Conservation (phyloP, 306 rosid species). For the Quercus dentata region DNA sequence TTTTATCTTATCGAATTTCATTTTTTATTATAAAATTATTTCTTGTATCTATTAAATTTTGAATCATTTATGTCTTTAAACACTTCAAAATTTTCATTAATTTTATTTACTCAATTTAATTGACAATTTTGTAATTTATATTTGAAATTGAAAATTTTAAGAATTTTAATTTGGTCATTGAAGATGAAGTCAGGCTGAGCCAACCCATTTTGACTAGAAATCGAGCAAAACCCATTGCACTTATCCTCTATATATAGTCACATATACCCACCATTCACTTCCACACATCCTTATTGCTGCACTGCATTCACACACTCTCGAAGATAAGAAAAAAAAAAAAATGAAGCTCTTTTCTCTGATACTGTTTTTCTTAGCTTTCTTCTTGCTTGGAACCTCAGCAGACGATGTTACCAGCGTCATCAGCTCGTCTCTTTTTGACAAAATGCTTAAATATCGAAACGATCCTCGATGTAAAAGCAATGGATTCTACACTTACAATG, state of each 20-base stretch:
- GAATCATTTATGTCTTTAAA: too few relatives aligned
- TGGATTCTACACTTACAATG: constrained; percentile 58
- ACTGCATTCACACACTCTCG: background rate
- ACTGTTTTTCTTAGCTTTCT: background rate
- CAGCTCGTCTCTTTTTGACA: constrained; percentile 28
- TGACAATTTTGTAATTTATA: too few relatives aligned
- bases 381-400: background rate
- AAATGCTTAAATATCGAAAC: constrained; percentile 43
- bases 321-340: background rate
- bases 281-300: background rate
- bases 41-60: too few relatives aligned
- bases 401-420: constrained; percentile 26
- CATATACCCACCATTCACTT: background rate
- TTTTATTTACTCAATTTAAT: too few relatives aligned
- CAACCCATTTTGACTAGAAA: too few relatives aligned
- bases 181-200: too few relatives aligned
- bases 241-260: too few relatives aligned
- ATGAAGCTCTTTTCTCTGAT: background rate
- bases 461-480: constrained; percentile 26
- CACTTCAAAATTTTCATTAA: too few relatives aligned
- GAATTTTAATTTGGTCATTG: too few relatives aligned
- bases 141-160: too few relatives aligned
- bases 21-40: too few relatives aligned
- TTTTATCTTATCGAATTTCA: too few relatives aligned
- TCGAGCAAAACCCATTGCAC: constrained; percentile 18